These are phyloP conservation scores for Botrytis paeoniae DNA, from an alignment of 2,329 filamentous ascomycete genomes.

Conservation along the genomic window DNA sequence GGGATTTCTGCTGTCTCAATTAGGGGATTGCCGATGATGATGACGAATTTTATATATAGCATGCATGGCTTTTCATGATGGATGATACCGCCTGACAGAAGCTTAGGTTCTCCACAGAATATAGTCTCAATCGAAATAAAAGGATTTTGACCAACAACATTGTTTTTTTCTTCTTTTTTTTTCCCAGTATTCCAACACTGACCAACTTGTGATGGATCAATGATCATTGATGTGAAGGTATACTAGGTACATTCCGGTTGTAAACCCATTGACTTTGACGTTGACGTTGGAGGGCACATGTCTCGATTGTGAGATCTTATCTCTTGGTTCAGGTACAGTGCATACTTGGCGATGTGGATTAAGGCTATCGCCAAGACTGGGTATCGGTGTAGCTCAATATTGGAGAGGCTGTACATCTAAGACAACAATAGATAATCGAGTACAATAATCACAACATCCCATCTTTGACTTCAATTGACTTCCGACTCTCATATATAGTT, in stretches of 20 bases:
- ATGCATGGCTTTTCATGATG: slow-evolving; percentile 6
- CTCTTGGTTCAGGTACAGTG: neutral
- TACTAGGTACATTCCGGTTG: neutral
- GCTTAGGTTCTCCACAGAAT: neutral
- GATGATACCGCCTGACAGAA: neutral
- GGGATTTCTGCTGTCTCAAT: neutral
- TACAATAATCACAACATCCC: neutral
- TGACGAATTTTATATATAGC: slow-evolving; percentile 3
- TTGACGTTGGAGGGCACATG: neutral
- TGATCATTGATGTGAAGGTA: neutral
- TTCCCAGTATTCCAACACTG: neutral
- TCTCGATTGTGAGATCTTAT: neutral
- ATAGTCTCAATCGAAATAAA: slow-evolving; percentile 8
- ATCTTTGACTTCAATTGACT: neutral
- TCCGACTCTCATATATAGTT: no score
- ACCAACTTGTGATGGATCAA: neutral
- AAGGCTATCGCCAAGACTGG: neutral
- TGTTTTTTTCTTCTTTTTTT: neutral
- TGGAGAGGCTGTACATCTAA: slow-evolving; percentile 1
- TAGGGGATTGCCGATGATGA: neutral
- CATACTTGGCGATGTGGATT: neutral
- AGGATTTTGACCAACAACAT: slow-evolving; percentile 5
- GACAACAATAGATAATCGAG: neutral
- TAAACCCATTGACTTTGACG: neutral
- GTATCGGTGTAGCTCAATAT: slow-evolving; percentile 7